Evolutionary conservation across 345 rosid species (phyloP), one percentile per base, ranked within the genome.

Genomic region (Acer saccharum): DNA sequence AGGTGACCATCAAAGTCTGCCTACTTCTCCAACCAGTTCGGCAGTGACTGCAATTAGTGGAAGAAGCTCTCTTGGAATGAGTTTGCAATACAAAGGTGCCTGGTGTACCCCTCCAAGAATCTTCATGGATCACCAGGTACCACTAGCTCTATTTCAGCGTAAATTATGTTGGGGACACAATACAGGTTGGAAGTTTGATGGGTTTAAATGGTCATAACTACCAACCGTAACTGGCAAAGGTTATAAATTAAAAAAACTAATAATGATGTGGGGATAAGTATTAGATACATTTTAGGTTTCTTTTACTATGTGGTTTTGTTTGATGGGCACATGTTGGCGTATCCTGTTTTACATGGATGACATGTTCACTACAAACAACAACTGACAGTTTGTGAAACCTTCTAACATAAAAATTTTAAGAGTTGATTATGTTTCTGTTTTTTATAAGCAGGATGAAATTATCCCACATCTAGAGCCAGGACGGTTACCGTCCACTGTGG

Each of bases 41-140:
- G 95, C 94, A 75, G 88, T 93, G 72, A 93, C 99, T 17, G 94
- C 93, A 18, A 61, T 75, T 23, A 95, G 99, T 63, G 97, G 94
- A 71, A 89, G 96, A 84, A 95, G 96, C 88, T 95, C 99, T 69
- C 88, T 93, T 7, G 97, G 95, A 74, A 86, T 83, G 87, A 82
- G 92, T 80, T 86, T 95, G 91, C 96, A 91, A 67, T 91, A 92
- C 81, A 92, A 84, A 84, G 97, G 94, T 61, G 92, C 92, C 77
- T 91, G 96, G 94, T 95, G 99, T 82, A 95, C 98, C 10, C 98
- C 98, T 82, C 99, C 99, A 72, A 88, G 97, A 86, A 90, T 95
- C 81, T 93, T 93, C 92, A 89, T 95, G 98, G 98, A 93, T 70
- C 91, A 90, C 85, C 93, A 86, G 93, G 98, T 93, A 88, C 46